Evolutionary conservation across 2,329 filamentous ascomycete species (phyloP), one percentile per base, ranked within the genome.

Genomic region (Botrytis porri): DNA sequence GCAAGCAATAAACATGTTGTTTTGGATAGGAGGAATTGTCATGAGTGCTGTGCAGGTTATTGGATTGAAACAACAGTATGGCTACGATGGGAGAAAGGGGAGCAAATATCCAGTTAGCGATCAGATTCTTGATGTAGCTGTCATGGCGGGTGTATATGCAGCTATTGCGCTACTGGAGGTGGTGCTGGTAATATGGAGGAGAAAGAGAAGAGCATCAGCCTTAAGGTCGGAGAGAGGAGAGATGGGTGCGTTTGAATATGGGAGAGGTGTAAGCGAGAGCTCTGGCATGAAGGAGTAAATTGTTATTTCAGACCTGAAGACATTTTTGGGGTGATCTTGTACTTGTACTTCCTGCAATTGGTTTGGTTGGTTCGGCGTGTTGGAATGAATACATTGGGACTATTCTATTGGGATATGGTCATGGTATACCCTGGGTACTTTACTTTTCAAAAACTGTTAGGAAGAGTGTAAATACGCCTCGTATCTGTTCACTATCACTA

Each of bases 71-170:
- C 79, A 79, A 4, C 80, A 82, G 62, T 67, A 39, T 22, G 80
- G 77, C 5, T 76, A 75, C 0, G 63, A 75, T n/a, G 74, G 69
- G 22, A 75, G 79, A 57, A 80, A 79, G 59, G 77, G 77, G 16
- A 77, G 60, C 3, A 81, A 78, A 71, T 82, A 82, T 65, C 80
- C 81, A 2, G 63, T 80, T 3, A 75, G 74, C 20, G 81, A 82
- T 69, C 78, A 82, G 67, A 73, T 82, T 43, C 79, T 75, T 37
- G 81, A 82, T 76, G 77, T 80, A 2, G 77, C 75, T 0, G 80
- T 82, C 20, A 80, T 82, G 77, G 78, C 80, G 18, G 81, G 81
- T 0, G 76, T 82, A 3, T 81, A 80, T 76, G 77, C 76, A 43
- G 77, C 78, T 12, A 71, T 82, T 63, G 76, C 70, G 20, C 62